Evolutionary conservation across 208 protist species (phyloP).

Genomic region (Trichomonas vaginalis): DNA sequence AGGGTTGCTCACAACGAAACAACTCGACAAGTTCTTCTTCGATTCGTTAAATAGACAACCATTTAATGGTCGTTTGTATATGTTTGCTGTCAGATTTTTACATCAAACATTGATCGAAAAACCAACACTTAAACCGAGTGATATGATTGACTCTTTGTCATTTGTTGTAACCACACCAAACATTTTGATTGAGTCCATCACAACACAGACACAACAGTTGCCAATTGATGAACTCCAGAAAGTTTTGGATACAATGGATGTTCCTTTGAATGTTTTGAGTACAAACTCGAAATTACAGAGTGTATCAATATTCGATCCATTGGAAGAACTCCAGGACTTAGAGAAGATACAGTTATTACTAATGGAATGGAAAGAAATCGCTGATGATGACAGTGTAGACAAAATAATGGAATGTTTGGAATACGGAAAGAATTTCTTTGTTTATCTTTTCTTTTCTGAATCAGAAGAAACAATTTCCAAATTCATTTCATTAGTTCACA

Average conservation of each 20-base stretch:
- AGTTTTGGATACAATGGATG: neutral
- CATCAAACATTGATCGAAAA: neutral
- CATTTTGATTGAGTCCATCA: neutral
- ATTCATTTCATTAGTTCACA: neutral
- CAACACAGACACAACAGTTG: neutral
- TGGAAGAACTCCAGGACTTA: neutral
- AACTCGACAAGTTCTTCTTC: conserved; percentile 5
- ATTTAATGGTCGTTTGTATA: neutral
- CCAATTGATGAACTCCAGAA: neutral
- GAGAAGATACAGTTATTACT: neutral
- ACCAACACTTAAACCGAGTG: neutral
- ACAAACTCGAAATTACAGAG: neutral
- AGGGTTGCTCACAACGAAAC: neutral
- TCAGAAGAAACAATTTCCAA: neutral
- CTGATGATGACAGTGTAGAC: neutral
- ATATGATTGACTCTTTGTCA: neutral
- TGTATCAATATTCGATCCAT: neutral
- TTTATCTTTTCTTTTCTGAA: neutral
- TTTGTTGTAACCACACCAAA: neutral
- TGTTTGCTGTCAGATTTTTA: neutral
- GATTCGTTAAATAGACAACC: neutral
- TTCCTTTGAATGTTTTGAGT: neutral
- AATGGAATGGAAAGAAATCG: neutral
- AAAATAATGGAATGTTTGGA: neutral
- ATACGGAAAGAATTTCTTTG: neutral